Base-by-base conservation (phyloP, 2,329 filamentous ascomycete species). In the Penicillium concentricum region DNA sequence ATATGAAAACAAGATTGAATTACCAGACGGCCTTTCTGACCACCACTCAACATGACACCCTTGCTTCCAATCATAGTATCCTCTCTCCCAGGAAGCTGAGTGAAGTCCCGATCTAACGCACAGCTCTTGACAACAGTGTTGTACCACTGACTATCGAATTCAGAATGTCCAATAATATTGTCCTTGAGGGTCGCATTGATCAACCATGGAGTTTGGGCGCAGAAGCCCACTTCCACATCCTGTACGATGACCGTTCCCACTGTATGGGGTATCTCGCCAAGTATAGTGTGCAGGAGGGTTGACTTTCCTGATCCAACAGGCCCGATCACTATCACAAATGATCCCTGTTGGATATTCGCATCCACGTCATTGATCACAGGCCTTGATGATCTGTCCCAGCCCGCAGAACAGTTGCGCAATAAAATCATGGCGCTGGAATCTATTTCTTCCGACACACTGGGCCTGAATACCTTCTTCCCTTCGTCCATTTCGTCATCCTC, bases 111-210 rank as follows among this genome's bases (percentile, higher is more conserved):
- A 28, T 50, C 46, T 8, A 56, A 46, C 7, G 18, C 53, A 46
- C 53, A 56, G 5, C 45, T 46, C 5, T 20, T 28, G 8, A 56
- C 41, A 6, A 51, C 46, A 62, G 84, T 83, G 2, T 79, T 75
- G 68, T 92, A 92, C 50, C 90, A 82, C 18, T 81, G 76, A 53
- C 85, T 76, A 57, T 90, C 82, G 24, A 81, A 81, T 0, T 88
- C 88, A 9, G 91, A 76, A 0, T 88, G 20, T 22, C 51, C 51
- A 16, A 35, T 39, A 50, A 92, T 87, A 66, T 92, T 93, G 51
- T 91, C 86, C 51, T 82, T 84, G 60, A 93, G 84, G n/a, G 84
- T 88, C 1, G 86, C 86, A 64, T 92, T 92, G 67, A 92, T 88
- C 39, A 92, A 88, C 89, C 89, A 92, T 0, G 89, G 89, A 7